Conservation (phyloP, 352 stramenopile species). For the Globisporangium abappressorium region DNA sequence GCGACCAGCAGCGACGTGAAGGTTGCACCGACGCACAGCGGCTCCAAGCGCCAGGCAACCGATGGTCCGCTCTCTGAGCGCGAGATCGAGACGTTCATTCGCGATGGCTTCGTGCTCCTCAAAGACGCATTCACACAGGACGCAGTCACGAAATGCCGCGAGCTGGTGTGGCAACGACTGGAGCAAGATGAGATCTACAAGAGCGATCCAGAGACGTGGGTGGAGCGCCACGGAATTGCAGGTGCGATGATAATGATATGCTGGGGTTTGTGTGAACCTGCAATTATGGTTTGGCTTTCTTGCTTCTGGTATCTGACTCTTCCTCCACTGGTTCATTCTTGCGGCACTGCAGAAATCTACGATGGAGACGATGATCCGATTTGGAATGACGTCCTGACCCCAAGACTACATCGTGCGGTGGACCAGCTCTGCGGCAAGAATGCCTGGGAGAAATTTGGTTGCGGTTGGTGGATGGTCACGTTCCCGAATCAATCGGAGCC, state of each 20-base stretch:
- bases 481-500: conserved; percentile 51
- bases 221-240: conserved; percentile 54
- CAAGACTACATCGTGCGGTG: conserved; percentile 45
- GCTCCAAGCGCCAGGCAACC: conserved; percentile 7
- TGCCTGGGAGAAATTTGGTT: conserved; percentile 65
- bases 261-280: not conserved
- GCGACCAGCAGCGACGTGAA: not conserved
- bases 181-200: conserved; percentile 32
- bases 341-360: conserved; percentile 40
- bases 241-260: conserved; percentile 21
- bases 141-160: conserved; percentile 38
- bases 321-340: not conserved
- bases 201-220: conserved; percentile 43
- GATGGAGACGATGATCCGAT: conserved; percentile 29
- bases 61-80: conserved; percentile 22
- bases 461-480: conserved; percentile 84
- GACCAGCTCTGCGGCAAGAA: conserved; percentile 70
- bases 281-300: not conserved
- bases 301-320: not conserved
- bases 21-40: not conserved
- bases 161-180: conserved; percentile 44
- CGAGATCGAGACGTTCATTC: conserved; percentile 51
- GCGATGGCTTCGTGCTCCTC: conserved; percentile 72
- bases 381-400: conserved; percentile 47
- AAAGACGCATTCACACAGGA: conserved; percentile 43